Conservation (phyloP, 805 yeast species). For the Candida silvatica region DNA sequence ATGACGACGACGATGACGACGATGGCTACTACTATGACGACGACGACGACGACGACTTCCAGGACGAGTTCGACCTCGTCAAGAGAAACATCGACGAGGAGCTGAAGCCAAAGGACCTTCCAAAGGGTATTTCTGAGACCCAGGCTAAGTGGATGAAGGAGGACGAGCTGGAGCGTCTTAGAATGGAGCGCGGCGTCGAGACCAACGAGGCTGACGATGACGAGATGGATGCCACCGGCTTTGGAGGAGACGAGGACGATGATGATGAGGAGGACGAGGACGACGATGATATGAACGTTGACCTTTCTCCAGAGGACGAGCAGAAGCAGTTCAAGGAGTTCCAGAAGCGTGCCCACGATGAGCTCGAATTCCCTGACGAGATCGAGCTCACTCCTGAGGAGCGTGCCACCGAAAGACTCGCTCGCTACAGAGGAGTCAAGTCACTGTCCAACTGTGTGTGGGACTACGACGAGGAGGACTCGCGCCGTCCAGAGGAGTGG, state of each 20-base stretch:
- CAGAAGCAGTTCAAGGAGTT: constrained; percentile 63
- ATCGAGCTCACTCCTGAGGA: constrained; percentile 73
- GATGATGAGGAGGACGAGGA: constrained; percentile 1
- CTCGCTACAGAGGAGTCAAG: constrained; percentile 81
- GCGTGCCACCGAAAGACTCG: constrained; percentile 66
- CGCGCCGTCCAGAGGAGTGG: constrained; percentile 70
- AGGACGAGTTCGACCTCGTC: constrained; percentile 10
- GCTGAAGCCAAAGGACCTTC: constrained; percentile 32
- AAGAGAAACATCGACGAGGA: constrained; percentile 6
- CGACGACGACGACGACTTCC: constrained; percentile 14
- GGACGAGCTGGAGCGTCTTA: constrained; percentile 38
- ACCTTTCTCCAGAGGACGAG: constrained; percentile 76
- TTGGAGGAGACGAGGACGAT: background rate
- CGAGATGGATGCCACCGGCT: constrained; percentile 3
- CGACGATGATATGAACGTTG: constrained; percentile 48
- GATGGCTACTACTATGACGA: constrained; percentile 8
- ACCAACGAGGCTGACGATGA: constrained; percentile 30
- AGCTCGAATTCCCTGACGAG: constrained; percentile 93
- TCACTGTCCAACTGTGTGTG: constrained; percentile 73
- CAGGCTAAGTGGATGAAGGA: constrained; percentile 71
- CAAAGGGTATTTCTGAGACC: constrained; percentile 68
- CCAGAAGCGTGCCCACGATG: constrained; percentile 69
- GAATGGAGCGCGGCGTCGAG: constrained; percentile 21
- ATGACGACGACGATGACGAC: constrained; percentile 5
- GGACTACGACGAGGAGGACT: constrained; percentile 81